Base-by-base conservation (phyloP, 768 basidiomycete species). In the Scleroderma bovista region DNA sequence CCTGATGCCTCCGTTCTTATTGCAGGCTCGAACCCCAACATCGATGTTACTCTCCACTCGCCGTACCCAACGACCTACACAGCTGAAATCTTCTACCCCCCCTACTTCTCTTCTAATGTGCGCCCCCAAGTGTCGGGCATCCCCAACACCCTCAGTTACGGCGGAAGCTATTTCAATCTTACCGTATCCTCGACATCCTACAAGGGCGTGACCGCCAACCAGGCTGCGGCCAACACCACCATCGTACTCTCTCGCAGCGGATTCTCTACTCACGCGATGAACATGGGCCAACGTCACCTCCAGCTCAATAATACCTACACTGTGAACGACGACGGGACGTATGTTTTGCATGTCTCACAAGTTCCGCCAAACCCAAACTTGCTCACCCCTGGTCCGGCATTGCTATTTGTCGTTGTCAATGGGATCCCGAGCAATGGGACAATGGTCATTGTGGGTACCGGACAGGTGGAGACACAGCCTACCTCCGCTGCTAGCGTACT, bases 11-110 rank as follows among this genome's bases (percentile, higher is more conserved):
- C 88, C 2, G 84, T 98, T 33, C 66, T 96, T 44, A 78, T 95
- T 56, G 91, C 90, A 26, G 95, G 95, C 7, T 92, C 90, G 29
- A 97, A 97, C 70, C 93, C 94, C 1, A 94, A 94, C 61, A 74
- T 87, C 31, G 93, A 97, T 58, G 84, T 86, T 52, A 84, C 86
- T 58, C 52, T 71, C 31, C 66, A 71, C n/a, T 76, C 78, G 10
- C 34, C 74, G 32, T 92, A 74, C 73, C 84, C 86, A 1, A 92
- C 92, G 2, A 80, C 83, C 23, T 94, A 93, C 60, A 72, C 80
- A 29, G 84, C 86, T 1, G 93, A 95, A 64, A 77, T 84, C 36
- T 99, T 93, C 75, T 97, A 93, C 72, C 95, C 95, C 0, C 75
- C 82, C 11, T 99, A 95, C 72, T 97, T 86, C 72, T 73, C 78